phyloP scores from a whole-genome alignment of 2,329 filamentous ascomycete genomes.

The Epichloe amarillans region DNA sequence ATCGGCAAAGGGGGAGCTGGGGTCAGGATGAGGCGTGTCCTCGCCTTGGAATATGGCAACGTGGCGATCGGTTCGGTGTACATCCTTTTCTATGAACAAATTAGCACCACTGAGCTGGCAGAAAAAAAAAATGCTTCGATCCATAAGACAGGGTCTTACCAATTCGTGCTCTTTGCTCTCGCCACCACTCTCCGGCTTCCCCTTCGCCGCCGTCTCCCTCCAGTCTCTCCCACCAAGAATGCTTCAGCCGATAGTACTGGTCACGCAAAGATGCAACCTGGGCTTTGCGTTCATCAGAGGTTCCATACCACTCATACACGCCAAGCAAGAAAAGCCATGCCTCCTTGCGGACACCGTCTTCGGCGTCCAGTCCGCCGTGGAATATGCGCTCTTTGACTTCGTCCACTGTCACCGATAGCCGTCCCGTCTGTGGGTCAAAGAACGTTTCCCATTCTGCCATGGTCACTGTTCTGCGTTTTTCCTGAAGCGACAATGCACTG shows the following conservation, averaged over 20 bases:
- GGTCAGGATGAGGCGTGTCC: conserved; percentile 92
- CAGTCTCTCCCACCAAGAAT: conserved; percentile 89
- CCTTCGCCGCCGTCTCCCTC: conserved; percentile 67
- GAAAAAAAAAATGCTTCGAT: neutral
- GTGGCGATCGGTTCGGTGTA: conserved; percentile 88
- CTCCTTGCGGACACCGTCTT: conserved; percentile 89
- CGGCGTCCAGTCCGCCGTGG: conserved; percentile 76
- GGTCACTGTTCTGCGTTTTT: conserved; percentile 64
- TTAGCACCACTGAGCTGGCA: conserved; percentile 7
- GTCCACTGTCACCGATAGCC: conserved; percentile 66
- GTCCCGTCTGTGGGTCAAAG: conserved; percentile 65
- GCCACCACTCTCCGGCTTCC: conserved; percentile 89
- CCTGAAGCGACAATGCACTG: conserved; percentile 58
- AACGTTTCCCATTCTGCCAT: conserved; percentile 82
- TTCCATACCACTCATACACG: conserved; percentile 88
- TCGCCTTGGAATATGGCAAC: conserved; percentile 94
- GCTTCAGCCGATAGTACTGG: conserved; percentile 88
- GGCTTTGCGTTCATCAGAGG: conserved; percentile 68
- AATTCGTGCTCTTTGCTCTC: conserved; percentile 84
- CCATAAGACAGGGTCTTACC: conserved; percentile 43
- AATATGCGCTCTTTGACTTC: conserved; percentile 97
- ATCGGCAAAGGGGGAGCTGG: conserved; percentile 80
- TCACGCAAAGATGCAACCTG: conserved; percentile 77
- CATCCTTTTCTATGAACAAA: conserved; percentile 71
- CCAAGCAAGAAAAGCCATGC: conserved; percentile 92